A percentile compares a stretch with the other conserved stretches of the same genome.
Evolutionary conservation across 176 grass and related monocot genomes (phyloP).

Genomic region (Typha latifolia): DNA sequence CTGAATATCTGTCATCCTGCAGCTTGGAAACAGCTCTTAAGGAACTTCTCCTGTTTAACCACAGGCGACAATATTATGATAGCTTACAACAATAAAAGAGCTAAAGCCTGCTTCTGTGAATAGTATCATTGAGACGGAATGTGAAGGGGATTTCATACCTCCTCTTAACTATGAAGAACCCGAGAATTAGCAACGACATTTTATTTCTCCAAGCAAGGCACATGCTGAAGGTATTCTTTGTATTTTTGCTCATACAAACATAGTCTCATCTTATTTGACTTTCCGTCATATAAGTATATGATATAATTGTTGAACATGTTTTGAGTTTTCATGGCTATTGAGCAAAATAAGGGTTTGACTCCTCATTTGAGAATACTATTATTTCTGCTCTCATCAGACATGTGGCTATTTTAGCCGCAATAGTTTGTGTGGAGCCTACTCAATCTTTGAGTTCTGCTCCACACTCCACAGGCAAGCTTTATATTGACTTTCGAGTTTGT

Average conservation of each 20-base stretch:
- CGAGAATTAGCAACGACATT: slow-evolving; percentile 28
- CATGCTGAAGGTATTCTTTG: slow-evolving; percentile 39
- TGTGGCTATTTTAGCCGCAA: neutral
- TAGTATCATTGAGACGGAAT: slow-evolving; percentile 89
- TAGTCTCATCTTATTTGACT: neutral
- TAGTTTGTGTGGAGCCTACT: neutral
- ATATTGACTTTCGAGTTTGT: too few species aligned
- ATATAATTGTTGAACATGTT: neutral
- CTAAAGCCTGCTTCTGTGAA: slow-evolving; percentile 76
- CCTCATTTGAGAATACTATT: neutral
- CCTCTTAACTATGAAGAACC: slow-evolving; percentile 83
- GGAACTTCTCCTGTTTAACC: slow-evolving; percentile 88
- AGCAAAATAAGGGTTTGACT: too few species aligned
- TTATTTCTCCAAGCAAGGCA: slow-evolving; percentile 29
- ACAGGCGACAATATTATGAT: slow-evolving; percentile 78
- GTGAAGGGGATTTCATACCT: slow-evolving; percentile 91
- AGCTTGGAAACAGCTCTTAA: slow-evolving; percentile 71
- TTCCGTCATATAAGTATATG: neutral
- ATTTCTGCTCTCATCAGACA: neutral
- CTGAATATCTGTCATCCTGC: slow-evolving; percentile 15
- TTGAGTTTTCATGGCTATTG: neutral
- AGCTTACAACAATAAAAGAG: slow-evolving; percentile 87
- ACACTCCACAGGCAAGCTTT: too few species aligned
- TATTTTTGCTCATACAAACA: neutral
- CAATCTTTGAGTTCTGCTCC: too few species aligned